Percentiles rank a stretch among this genome's conserved stretches.
Conservation (phyloP, 768 basidiomycete genomes). For the Nidularia pulvinata region DNA sequence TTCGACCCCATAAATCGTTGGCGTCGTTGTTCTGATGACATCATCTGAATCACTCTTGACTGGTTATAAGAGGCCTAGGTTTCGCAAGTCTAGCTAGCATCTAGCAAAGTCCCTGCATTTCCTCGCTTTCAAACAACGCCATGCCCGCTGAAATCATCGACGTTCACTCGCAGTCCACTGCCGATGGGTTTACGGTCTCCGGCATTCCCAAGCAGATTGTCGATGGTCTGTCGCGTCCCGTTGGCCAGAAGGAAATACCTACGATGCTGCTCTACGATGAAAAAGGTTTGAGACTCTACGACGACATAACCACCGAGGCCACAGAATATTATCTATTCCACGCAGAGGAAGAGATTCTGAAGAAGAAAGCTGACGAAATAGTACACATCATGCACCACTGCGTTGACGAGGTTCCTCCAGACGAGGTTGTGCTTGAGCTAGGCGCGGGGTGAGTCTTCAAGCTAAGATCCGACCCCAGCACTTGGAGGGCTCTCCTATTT, state of each 20-base stretch:
- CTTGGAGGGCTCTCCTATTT: no score
- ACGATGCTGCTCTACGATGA: slow-evolving; percentile 89
- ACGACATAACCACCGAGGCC: slow-evolving; percentile 76
- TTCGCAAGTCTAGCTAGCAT: no score
- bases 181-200: slow-evolving; percentile 20
- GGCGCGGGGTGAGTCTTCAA: slow-evolving; percentile 93
- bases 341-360: slow-evolving; percentile 87
- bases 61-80: no score
- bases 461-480: no score
- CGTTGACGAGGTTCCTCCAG: slow-evolving; percentile 26
- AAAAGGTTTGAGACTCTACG: slow-evolving; percentile 82
- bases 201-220: slow-evolving; percentile 47
- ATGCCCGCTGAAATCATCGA: slow-evolving; percentile 54
- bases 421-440: slow-evolving; percentile 78
- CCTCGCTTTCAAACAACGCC: no score
- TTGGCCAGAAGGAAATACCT: slow-evolving; percentile 65
- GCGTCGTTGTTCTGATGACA: no score
- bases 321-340: slow-evolving; percentile 90
- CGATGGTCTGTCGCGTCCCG: slow-evolving; percentile 53
- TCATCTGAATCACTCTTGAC: no score
- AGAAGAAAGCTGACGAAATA: slow-evolving; percentile 71
- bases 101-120: no score
- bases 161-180: slow-evolving; percentile 35
- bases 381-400: slow-evolving; percentile 66
- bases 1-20: no score